Base-by-base conservation (phyloP, 805 yeast species). In the Saccharomycopsis sp. region DNA sequence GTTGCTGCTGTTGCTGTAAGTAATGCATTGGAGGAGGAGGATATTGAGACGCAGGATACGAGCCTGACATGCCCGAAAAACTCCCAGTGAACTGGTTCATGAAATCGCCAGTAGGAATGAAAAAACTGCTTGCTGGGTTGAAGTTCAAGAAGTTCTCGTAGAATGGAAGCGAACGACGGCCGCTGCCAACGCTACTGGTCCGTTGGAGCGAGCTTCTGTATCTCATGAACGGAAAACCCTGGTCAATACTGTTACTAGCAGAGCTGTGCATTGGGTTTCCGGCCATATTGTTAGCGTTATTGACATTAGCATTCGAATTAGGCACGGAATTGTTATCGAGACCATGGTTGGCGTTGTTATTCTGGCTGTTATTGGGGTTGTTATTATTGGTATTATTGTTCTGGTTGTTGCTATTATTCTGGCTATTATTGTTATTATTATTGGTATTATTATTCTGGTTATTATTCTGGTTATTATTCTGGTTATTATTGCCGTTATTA, bases 1-100 rank as follows among this genome's bases (percentile, higher is more conserved):
- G 57, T n/a, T 56, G 64, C 59, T 57, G 67, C 53, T 63, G 69
- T 47, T 64, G 70, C 55, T 64, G 61, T 5, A 17, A 57, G 29
- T 51, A 59, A 17, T 55, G 58, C 47, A 56, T 52, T 47, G 54
- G 58, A 57, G 55, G 35, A 34, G 52, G 58, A 23, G 23, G 64
- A 42, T 34, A 47, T 56, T 35, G 54, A 19, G 56, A 29, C 3
- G 56, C n/a, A 7, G 41, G 49, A 35, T n/a, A n/a, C 15, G 52
- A 22, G 12, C 34, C 56, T 29, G 56, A 41, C 34, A 42, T 23
- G n/a, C 29, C 49, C 3, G 49, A 35, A 42, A 53, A 53, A 20
- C 56, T 53, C 17, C 56, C 56, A 5, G 47, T 38, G 23, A 53
- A 5, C 35, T 7, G 54, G 35, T 52, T 52, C 42, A 52, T 24